A percentile compares a stretch with the other conserved stretches of the same genome.
Conservation (phyloP, 352 stramenopile genomes). For the Phytophthora tubulina region DNA sequence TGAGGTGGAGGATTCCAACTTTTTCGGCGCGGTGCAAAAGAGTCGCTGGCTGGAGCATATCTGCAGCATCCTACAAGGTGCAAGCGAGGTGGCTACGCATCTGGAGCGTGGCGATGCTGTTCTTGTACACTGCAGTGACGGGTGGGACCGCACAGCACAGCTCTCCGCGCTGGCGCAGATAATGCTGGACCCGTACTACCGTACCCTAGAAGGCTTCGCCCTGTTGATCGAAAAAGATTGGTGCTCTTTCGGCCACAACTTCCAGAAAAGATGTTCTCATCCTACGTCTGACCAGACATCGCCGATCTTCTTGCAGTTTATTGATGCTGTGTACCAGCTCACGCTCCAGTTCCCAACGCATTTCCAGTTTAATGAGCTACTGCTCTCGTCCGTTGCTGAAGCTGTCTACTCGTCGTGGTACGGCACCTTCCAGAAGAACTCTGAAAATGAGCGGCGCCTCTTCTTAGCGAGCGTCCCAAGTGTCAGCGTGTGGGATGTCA, state of each 20-base stretch:
- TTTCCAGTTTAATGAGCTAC: conserved; percentile 98
- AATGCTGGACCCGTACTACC: conserved; percentile 89
- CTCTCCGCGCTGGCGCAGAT: conserved; percentile 79
- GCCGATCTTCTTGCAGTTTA: conserved; percentile 99
- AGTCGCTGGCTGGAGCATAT: conserved; percentile 88
- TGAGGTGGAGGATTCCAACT: conserved; percentile 88
- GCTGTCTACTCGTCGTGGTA: conserved; percentile 98
- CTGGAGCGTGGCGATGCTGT: conserved; percentile 81
- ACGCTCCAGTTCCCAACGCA: conserved; percentile 96
- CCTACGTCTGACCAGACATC: conserved; percentile 94
- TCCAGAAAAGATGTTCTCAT: conserved; percentile 81
- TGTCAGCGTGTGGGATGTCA: conserved; percentile 87
- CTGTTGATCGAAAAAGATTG: conserved; percentile 90
- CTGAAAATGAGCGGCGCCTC: conserved; percentile 72
- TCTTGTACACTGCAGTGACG: conserved; percentile 88
- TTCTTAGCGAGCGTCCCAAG: conserved; percentile 77
- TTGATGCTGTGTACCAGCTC: conserved; percentile 98
- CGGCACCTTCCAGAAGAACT: conserved; percentile 93
- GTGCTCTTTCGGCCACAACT: conserved; percentile 92
- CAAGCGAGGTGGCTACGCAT: conserved; percentile 77
- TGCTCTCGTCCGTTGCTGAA: conserved; percentile 95
- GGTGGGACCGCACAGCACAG: conserved; percentile 87
- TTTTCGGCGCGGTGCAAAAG: conserved; percentile 87
- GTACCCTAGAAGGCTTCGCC: conserved; percentile 82
- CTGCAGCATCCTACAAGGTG: conserved; percentile 78